Percentiles rank a stretch among this genome's conserved stretches.
Evolutionary conservation across 257 asterid species (phyloP).

Genomic region (Solanum corneliomulleri): DNA sequence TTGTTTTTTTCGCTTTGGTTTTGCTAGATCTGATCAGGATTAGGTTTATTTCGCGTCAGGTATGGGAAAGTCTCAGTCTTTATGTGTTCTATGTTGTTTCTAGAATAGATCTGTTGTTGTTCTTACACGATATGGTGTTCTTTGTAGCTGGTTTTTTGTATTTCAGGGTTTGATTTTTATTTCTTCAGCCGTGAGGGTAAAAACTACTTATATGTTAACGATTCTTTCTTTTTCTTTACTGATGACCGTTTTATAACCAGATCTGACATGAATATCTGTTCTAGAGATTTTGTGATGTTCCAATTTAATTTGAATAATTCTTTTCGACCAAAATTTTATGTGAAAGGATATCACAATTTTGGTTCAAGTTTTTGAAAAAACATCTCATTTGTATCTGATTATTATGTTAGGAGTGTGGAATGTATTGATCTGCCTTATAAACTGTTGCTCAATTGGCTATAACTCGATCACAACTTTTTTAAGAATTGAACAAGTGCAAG

Average conservation of each 20-base stretch:
- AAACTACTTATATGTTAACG: neutral
- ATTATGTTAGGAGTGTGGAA: neutral
- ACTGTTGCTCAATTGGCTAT: neutral
- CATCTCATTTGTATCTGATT: neutral
- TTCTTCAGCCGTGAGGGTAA: neutral
- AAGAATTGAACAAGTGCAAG: too few species aligned
- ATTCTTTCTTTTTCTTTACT: neutral
- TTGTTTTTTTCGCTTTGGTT: slow-evolving; percentile 6
- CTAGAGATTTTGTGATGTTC: neutral
- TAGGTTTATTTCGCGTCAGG: slow-evolving; percentile 18
- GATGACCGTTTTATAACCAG: neutral
- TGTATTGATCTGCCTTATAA: neutral
- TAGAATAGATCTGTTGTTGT: neutral
- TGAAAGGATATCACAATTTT: neutral
- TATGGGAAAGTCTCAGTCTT: slow-evolving; percentile 7
- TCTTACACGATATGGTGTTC: neutral
- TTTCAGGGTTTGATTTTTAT: neutral
- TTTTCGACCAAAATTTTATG: too few species aligned
- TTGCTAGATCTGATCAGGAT: slow-evolving; percentile 39
- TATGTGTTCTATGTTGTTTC: neutral
- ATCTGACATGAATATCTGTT: neutral
- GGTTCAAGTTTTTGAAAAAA: neutral
- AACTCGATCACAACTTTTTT: neutral
- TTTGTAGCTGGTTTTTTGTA: neutral
- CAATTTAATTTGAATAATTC: neutral